Evolutionary conservation across 805 yeast genomes (phyloP), one percentile per base, ranked within the genome.

Genomic region (Cyberlindnera euphorbiae): DNA sequence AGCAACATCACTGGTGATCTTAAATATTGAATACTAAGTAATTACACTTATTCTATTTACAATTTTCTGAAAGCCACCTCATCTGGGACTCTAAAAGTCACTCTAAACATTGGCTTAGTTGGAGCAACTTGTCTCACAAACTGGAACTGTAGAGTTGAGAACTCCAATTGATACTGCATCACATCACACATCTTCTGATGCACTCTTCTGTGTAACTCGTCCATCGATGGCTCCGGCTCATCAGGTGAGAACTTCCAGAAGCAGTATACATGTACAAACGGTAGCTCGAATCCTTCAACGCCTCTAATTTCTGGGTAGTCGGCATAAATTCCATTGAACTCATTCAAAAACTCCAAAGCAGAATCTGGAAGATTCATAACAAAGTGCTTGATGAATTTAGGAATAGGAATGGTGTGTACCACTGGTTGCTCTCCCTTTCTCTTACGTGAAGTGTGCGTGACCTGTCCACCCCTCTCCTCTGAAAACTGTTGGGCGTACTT

Each of bases 281-380:
- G 97, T 39, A 86, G 60, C 40, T 67, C 67, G 54, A 77, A 75
- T 8, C 69, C 69, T 3, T 72, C 71, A 9, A 68, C 45, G 0
- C 49, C 31, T 30, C 56, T 61, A 2, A 69, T 57, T 11, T 67
- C 64, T 8, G 63, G 58, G 28, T 55, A 51, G 24, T 64, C 60
- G 1, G 67, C 46, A 57, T 82, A 85, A 19, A 89, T 65, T 0
- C 97, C 96, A 23, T 77, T 66, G 52, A 76, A 90, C 33, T 82
- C 83, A 49, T 80, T 79, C 36, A 88, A 62, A 52, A 93, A 93
- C 14, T 81, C 79, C 16, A 93, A 66, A 0, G 98, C 97, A 30
- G 88, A 73, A 53, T 87, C 98, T 3, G 99, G 99, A 38, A 93
- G 69, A 55, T 93, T 93, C 98, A 93, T 93, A 9, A 87, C 95